phyloP scores from a whole-genome alignment of 1,284 basidiomycete genomes.

The Apiotrichum siamense region DNA sequence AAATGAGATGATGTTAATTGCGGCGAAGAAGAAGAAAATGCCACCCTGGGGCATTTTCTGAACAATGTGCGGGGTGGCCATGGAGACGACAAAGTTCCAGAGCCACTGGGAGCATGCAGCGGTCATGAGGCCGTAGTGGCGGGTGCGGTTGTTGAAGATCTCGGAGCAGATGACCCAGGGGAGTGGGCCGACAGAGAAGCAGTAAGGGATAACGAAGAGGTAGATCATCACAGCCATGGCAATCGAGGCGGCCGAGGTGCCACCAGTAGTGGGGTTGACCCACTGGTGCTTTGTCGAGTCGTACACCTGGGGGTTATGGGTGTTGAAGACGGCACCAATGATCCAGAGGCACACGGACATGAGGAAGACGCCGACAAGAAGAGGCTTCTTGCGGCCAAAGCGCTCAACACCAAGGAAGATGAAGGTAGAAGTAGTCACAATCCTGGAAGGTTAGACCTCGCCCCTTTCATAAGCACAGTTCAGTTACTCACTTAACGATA shows the following conservation, averaged over 20 bases:
- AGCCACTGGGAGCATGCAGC: conserved; percentile 68
- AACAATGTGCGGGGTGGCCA: conserved; percentile 62
- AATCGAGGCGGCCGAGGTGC: conserved; percentile 32
- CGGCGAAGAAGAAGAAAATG: conserved; percentile 46
- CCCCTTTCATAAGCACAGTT: background rate
- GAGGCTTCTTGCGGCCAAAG: conserved; percentile 45
- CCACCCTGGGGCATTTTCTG: conserved; percentile 44
- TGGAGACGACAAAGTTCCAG: conserved; percentile 71
- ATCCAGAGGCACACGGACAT: conserved; percentile 60
- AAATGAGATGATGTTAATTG: conserved; percentile 38
- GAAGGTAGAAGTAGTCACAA: conserved; percentile 63
- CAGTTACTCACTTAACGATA: conserved; percentile 43
- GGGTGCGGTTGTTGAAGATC: conserved; percentile 74
- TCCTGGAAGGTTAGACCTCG: conserved; percentile 21
- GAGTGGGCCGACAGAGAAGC: conserved; percentile 43
- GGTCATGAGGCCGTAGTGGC: conserved; percentile 66
- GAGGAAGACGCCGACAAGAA: conserved; percentile 51
- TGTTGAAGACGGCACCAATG: conserved; percentile 68
- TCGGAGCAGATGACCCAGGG: conserved; percentile 53
- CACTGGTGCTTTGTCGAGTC: background rate
- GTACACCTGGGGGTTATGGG: conserved; percentile 50
- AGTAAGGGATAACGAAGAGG: conserved; percentile 48
- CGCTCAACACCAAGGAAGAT: conserved; percentile 57
- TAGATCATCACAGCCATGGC: conserved; percentile 46
- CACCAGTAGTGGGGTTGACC: background rate